Percentiles rank a stretch among this genome's conserved stretches.
Conservation (phyloP, 805 yeast genomes). For the Kurtzmaniella cleridarum region DNA sequence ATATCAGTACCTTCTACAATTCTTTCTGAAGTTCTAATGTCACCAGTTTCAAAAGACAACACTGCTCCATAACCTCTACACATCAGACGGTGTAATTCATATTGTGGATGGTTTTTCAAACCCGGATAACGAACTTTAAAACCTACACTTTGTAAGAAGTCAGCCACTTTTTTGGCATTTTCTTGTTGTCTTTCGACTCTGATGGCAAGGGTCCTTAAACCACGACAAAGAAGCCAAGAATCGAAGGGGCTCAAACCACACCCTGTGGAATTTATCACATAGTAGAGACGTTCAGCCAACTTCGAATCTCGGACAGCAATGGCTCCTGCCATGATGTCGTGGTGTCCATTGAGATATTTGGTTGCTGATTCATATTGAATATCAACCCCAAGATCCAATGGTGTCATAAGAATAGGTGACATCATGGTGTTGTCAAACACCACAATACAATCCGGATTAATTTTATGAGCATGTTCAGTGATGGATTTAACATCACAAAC, state of each 20-base stretch:
- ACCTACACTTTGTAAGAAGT: constrained; percentile 62
- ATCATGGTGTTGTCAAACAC: constrained; percentile 97
- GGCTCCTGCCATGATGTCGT: constrained; percentile 94
- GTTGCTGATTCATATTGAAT: constrained; percentile 93
- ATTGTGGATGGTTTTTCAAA: constrained; percentile 71
- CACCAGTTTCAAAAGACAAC: constrained; percentile 82
- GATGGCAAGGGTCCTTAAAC: constrained; percentile 81
- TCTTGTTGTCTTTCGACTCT: constrained; percentile 84
- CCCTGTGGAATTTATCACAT: constrained; percentile 84
- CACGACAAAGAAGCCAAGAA: constrained; percentile 83
- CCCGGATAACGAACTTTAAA: constrained; percentile 86
- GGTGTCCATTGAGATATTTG: constrained; percentile 89
- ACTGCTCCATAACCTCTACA: constrained; percentile 89
- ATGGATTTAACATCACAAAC: constrained; percentile 74
- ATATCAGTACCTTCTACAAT: constrained; percentile 73
- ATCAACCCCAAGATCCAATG: constrained; percentile 82
- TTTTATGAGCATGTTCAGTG: constrained; percentile 57
- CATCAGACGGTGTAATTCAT: constrained; percentile 69
- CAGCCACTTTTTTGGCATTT: constrained; percentile 72
- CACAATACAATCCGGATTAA: constrained; percentile 62
- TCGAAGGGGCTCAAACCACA: constrained; percentile 91
- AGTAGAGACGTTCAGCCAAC: constrained; percentile 65
- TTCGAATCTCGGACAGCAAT: constrained; percentile 62
- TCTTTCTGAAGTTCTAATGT: constrained; percentile 55
- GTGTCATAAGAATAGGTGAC: constrained; percentile 84